Conservation (phyloP, 2,329 filamentous ascomycete genomes). For the Catunica adiposa region DNA sequence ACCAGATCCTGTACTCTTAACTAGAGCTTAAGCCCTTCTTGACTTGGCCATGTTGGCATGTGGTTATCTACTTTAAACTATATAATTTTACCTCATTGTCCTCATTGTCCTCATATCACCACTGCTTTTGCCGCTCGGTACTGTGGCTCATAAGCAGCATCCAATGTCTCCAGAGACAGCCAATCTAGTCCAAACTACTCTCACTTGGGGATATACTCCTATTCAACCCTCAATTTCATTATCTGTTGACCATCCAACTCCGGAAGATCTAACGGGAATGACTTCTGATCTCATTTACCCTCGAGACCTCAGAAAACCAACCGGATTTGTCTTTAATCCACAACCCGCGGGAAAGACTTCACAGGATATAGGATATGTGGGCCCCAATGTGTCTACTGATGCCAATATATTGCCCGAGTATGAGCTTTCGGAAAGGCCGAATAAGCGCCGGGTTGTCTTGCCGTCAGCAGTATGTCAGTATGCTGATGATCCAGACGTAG, state of each 20-base stretch:
- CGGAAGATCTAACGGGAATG: neutral
- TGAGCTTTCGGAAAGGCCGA: slow-evolving; percentile 1
- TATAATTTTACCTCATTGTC: neutral
- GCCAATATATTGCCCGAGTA: neutral
- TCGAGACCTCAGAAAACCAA: no score
- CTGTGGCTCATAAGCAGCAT: neutral
- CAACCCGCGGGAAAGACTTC: neutral
- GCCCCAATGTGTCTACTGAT: neutral
- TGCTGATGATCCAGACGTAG: no score
- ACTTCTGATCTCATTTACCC: neutral
- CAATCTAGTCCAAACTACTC: neutral
- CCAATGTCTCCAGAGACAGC: neutral
- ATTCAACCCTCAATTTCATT: neutral
- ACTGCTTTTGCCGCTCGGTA: neutral
- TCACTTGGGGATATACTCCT: neutral
- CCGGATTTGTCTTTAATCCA: neutral
- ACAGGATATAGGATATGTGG: neutral
- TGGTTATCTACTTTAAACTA: neutral
- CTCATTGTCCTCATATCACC: neutral
- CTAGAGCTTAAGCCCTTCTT: no score
- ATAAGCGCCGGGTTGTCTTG: slow-evolving; percentile 3
- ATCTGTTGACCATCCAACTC: neutral
- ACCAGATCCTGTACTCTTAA: no score
- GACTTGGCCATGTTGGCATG: no score
- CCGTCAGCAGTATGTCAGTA: neutral